Conservation (phyloP, 768 basidiomycete species). For the Auricularia cornea region DNA sequence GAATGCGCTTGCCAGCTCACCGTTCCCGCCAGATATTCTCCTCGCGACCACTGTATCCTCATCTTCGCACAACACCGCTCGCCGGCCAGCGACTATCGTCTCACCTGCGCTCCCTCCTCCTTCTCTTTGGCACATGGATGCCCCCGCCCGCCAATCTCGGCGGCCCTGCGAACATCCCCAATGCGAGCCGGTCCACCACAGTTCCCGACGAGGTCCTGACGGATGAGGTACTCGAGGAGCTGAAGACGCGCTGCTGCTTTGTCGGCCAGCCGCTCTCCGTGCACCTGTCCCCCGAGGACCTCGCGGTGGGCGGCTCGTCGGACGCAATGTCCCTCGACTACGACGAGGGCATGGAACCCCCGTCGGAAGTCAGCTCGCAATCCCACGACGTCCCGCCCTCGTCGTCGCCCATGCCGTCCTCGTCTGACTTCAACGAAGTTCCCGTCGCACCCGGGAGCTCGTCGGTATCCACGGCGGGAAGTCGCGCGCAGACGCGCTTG, state of each 20-base stretch:
- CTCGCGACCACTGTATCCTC: constrained; percentile 77
- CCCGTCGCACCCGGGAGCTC: neutral
- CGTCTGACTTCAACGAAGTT: neutral
- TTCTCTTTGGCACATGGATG: constrained; percentile 77
- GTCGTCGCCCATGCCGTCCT: constrained; percentile 35
- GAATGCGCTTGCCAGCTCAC: neutral
- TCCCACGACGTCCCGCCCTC: constrained; percentile 13
- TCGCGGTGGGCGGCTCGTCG: constrained; percentile 3
- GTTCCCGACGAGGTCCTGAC: constrained; percentile 77
- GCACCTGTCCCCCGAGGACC: neutral
- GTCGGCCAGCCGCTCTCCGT: constrained; percentile 53
- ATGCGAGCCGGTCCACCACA: constrained; percentile 50
- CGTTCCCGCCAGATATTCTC: constrained; percentile 62
- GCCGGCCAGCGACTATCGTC: constrained; percentile 77
- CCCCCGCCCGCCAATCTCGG: constrained; percentile 70
- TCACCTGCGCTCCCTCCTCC: constrained; percentile 73
- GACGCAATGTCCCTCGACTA: constrained; percentile 22
- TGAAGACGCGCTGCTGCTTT: constrained; percentile 85
- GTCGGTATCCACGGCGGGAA: neutral
- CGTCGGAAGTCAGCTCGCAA: constrained; percentile 35
- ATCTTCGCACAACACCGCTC: constrained; percentile 74
- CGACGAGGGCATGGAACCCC: constrained; percentile 42
- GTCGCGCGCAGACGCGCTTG: constrained; percentile 36
- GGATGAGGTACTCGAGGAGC: constrained; percentile 75
- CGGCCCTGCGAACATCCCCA: constrained; percentile 52